Base-by-base conservation (phyloP, 2,329 filamentous ascomycete species). In the Ceratocystis cacaofunesta region DNA sequence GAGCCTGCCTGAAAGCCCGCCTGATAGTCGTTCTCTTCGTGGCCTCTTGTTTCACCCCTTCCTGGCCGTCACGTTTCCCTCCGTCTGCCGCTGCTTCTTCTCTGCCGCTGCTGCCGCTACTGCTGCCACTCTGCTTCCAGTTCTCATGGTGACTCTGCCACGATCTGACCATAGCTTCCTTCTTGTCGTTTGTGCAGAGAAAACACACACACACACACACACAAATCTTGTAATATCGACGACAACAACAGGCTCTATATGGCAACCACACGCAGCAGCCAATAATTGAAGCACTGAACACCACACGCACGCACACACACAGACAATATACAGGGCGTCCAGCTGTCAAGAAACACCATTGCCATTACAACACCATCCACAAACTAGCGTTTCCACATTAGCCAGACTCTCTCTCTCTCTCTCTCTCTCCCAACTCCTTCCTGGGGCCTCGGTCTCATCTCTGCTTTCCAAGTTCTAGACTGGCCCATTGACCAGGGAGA, bases 401-500 rank as follows among this genome's bases (percentile, higher is more conserved):
- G 19, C 48, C 19, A 25, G 19, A 10, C 43, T 19, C 25, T 43
- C 8, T 30, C 41, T n/a, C 36, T n/a, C 12, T n/a, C 22, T 22
- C 7, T 17, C 36, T 28, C 15, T n/a, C 25, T 5, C 6, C 41
- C 22, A 30, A 30, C 28, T 32, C 52, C 52, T 25, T 58, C 25
- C 7, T 17, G 7, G 48, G 17, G 22, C 61, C 25, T 30, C 22
- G 30, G 46, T 62, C 41, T 62, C 43, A 19, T 44, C 22, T 62
- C 32, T 32, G 61, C 41, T 32, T 48, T 44, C 43, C 52, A 58
- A 58, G 52, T 58, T 30, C 52, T 17, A 58, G 52, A 58, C 60
- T 48, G 60, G 60, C 41, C 41, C 60, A 46, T 58, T 64, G 62
- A 41, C 28, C 62, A 64, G 62, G 50, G 62, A 64, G 62, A 64